phyloP scores from a whole-genome alignment of 2,329 filamentous ascomycete genomes.

The Ophiostoma pallidulum region DNA sequence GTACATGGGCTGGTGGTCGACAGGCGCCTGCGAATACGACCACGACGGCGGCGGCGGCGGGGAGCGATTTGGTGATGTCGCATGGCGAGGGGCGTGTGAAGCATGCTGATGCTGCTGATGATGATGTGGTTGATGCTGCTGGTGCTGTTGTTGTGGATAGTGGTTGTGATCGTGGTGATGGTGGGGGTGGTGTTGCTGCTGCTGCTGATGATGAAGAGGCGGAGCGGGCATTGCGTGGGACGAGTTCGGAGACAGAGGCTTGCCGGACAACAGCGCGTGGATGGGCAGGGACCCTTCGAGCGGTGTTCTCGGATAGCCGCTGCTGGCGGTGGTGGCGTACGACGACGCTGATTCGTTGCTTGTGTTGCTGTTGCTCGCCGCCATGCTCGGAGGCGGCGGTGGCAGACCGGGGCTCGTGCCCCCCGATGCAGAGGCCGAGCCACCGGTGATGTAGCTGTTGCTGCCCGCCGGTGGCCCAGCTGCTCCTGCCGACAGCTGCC shows the following conservation, averaged over 20 bases:
- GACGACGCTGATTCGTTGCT: conserved; percentile 27
- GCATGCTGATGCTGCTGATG: too few relatives aligned
- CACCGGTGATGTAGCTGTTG: not conserved
- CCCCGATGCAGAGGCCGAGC: not conserved
- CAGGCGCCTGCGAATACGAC: not conserved
- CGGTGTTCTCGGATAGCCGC: conserved; percentile 32
- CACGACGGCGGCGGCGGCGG: not conserved
- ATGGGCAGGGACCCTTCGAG: conserved; percentile 45
- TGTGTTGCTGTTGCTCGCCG: conserved; percentile 12
- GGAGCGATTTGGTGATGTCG: not conserved
- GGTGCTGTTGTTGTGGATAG: too few relatives aligned
- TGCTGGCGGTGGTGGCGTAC: conserved; percentile 22
- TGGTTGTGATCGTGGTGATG: not conserved
- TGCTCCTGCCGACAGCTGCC: conserved; percentile 18
- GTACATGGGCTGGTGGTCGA: conserved; percentile 1
- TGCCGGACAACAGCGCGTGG: conserved; percentile 36
- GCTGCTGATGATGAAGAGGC: not conserved
- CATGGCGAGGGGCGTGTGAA: not conserved
- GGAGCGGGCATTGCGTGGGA: not conserved
- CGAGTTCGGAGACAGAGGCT: conserved; percentile 6
- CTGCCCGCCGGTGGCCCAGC: too few relatives aligned
- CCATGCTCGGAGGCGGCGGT: conserved; percentile 21
- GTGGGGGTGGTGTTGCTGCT: not conserved
- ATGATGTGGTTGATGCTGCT: too few relatives aligned
- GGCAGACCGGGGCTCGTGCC: conserved; percentile 21